A percentile compares a stretch with the other conserved stretches of the same genome.
These are phyloP conservation scores for Gossypium trilobum DNA, from an alignment of 441 rosid genomes.

Conservation along the genomic window DNA sequence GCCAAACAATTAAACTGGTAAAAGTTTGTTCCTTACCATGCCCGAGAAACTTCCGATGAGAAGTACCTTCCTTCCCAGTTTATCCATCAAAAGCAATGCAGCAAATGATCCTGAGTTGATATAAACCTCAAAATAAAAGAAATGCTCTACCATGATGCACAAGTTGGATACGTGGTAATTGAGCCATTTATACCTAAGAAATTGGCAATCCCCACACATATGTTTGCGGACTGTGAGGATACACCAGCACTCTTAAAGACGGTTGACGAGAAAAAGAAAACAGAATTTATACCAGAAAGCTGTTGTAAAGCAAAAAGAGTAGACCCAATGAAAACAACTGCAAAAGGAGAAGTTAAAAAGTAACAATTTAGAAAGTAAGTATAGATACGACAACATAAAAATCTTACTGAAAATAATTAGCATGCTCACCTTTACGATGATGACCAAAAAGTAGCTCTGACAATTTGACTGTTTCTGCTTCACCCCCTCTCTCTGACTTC, in stretches of 20 bases:
- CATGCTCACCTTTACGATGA: constrained; percentile 40
- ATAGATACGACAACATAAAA: neutral
- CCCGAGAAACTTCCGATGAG: constrained; percentile 64
- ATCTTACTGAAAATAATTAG: constrained; percentile 10
- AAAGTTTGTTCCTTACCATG: constrained; percentile 34
- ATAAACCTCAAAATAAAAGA: constrained; percentile 9
- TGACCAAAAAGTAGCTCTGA: constrained; percentile 50
- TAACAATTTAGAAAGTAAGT: constrained; percentile 24
- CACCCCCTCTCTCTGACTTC: constrained; percentile 52
- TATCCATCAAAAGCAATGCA: constrained; percentile 64
- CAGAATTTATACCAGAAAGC: constrained; percentile 71
- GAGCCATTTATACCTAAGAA: constrained; percentile 38
- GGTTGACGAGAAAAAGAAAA: constrained; percentile 69
- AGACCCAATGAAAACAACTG: constrained; percentile 75
- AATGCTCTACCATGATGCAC: constrained; percentile 2
- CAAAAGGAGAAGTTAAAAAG: constrained; percentile 34
- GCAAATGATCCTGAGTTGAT: constrained; percentile 39
- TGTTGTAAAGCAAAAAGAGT: constrained; percentile 72
- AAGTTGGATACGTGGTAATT: constrained; percentile 12
- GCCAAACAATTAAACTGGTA: neutral
- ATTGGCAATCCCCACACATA: constrained; percentile 56
- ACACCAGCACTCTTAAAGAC: constrained; percentile 66
- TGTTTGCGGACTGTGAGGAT: constrained; percentile 57
- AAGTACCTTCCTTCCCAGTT: constrained; percentile 57
- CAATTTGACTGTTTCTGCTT: constrained; percentile 38